Evolutionary conservation across 306 rosid species (phyloP).

Genomic region (Trifolium pratense): DNA sequence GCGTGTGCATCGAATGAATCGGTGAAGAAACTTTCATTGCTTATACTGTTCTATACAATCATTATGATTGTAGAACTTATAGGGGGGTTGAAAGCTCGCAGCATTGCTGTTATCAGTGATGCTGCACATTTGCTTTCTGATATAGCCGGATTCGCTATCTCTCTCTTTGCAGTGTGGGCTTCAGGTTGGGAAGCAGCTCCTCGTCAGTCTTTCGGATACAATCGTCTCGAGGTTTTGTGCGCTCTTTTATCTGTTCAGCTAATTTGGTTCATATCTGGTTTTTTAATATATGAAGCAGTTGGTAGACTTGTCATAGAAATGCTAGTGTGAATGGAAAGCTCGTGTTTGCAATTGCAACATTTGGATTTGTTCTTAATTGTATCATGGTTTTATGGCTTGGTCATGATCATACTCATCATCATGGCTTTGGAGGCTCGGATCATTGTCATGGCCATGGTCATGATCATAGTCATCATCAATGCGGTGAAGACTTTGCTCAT

Average conservation of each 20-base stretch:
- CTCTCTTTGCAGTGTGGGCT: constrained; percentile 87
- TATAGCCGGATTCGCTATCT: constrained; percentile 73
- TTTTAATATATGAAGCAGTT: constrained; percentile 77
- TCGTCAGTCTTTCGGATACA: constrained; percentile 75
- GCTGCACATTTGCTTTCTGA: constrained; percentile 94
- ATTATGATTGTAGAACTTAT: constrained; percentile 73
- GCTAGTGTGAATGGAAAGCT: constrained; percentile 70
- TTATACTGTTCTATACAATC: constrained; percentile 61
- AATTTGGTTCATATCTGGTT: constrained; percentile 84
- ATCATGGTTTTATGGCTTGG: constrained; percentile 92
- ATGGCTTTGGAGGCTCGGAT: constrained; percentile 2
- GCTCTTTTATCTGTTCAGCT: constrained; percentile 88
- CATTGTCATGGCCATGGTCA: constrained; percentile 57
- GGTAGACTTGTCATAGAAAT: constrained; percentile 50
- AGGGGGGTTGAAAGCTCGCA: constrained; percentile 88
- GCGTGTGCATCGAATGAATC: constrained; percentile 59
- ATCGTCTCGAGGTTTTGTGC: constrained; percentile 86
- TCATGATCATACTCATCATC: constrained; percentile 57
- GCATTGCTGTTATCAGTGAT: constrained; percentile 82
- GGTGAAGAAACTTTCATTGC: constrained; percentile 65
- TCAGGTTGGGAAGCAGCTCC: constrained; percentile 89
- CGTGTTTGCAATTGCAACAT: constrained; percentile 82
- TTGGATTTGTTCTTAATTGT: constrained; percentile 76
- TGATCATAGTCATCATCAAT: constrained; percentile 20
- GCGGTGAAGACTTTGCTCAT: constrained; percentile 33